Evolutionary conservation across 805 yeast species (phyloP), one percentile per base, ranked within the genome.

Genomic region (Hanseniaspora lachancei): DNA sequence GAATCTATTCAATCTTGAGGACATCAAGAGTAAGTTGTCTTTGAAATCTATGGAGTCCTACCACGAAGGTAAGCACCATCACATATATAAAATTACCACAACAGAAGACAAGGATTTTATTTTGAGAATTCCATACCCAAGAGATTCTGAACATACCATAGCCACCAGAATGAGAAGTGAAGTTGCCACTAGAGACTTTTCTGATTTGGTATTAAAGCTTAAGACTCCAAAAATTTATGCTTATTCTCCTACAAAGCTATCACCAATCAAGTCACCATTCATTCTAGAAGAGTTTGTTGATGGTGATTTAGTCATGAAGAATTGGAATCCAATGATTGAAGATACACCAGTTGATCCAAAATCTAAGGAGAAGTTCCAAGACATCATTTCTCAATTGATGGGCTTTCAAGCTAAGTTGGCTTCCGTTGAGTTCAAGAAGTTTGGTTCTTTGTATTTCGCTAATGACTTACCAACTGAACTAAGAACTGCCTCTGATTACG

Each of bases 1-100:
- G 12, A 63, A 69, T 12, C 62, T 73, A 29, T 59, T 81, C 42
- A 84, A 85, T 10, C 24, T 41, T 24, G 66, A 71, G 0, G 60
- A 66, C 24, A 70, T 69, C 42, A 72, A 74, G 2, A 72, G 69
- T 32, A 71, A 71, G 27, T 66, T 80, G 35, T 68, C 73, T 52
- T 74, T 88, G 61, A 82, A 80, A 63, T 81, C 89, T 49, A 80
- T 91, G 66, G 79, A 86, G 58, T 84, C 95, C 55, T 77, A 88
- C 58, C 95, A 87, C 65, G 97, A 91, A 68, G 98, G 97, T 55
- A 88, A 87, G 70, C 96, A 88, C 66, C 91, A 91, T 71, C 78
- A 96, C 66, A 74, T 91, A 58, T 91, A 89, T 70, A 81, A 84
- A 66, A 71, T 89, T 40, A 78, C 79, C 21, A 41, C 55, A 7